Evolutionary conservation across 164 flowering plant genomes (phyloP).

Genomic region (Vitis labrusca): DNA sequence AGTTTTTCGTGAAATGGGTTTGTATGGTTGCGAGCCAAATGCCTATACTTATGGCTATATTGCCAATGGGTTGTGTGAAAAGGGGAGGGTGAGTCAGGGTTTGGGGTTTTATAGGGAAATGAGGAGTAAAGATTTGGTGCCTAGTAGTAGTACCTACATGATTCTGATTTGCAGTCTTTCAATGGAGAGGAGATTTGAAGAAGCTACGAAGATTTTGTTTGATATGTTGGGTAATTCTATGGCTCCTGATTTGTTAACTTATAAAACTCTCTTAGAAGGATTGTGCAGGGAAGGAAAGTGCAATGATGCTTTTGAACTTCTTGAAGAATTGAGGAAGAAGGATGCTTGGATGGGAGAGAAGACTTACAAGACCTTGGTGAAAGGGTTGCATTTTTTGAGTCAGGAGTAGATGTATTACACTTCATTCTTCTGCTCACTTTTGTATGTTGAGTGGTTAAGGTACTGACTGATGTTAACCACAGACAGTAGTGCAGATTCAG

Average conservation of each 20-base stretch:
- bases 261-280: conserved; percentile 72
- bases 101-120: conserved; percentile 66
- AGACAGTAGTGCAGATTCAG: no score
- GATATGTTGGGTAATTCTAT: conserved; percentile 63
- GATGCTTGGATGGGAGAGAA: conserved; percentile 51
- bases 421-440: no score
- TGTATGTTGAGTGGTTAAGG: no score
- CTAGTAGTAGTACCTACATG: conserved; percentile 54
- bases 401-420: no score
- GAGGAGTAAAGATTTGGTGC: conserved; percentile 63
- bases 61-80: conserved; percentile 74
- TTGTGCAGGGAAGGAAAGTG: conserved; percentile 73
- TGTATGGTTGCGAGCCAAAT: conserved; percentile 80
- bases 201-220: conserved; percentile 47
- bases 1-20: conserved; percentile 79
- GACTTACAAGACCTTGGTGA: conserved; percentile 41
- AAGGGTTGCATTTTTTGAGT: conserved; percentile 38
- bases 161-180: conserved; percentile 76
- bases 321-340: conserved; percentile 64
- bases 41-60: conserved; percentile 61
- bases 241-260: conserved; percentile 80
- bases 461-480: no score
- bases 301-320: conserved; percentile 60
- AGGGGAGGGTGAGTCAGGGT: conserved; percentile 65
- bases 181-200: conserved; percentile 65